Conservation (phyloP, 306 rosid genomes). For the Quercus engelmannii region DNA sequence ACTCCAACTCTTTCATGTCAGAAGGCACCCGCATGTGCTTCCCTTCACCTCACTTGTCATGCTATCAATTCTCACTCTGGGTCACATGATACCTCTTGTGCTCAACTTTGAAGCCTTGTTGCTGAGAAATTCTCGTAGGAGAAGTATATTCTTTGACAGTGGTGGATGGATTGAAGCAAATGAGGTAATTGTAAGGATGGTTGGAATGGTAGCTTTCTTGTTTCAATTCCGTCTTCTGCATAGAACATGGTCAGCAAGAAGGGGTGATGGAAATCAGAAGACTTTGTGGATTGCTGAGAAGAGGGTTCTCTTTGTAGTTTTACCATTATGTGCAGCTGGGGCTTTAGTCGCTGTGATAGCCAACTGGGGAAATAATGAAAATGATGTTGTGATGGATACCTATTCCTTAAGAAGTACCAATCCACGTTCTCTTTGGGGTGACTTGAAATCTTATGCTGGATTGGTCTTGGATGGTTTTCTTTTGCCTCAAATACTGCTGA, state of each 20-base stretch:
- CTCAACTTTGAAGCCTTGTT: constrained; percentile 60
- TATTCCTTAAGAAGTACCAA: neutral
- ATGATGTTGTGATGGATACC: neutral
- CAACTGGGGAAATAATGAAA: constrained; percentile 10
- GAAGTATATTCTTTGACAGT: constrained; percentile 21
- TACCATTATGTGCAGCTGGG: constrained; percentile 35
- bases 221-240: constrained; percentile 52
- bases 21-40: constrained; percentile 33
- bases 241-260: constrained; percentile 50
- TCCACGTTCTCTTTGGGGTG: constrained; percentile 30
- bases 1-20: constrained; percentile 53
- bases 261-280: constrained; percentile 12
- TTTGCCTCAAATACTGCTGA: too few species aligned
- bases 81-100: constrained; percentile 50
- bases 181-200: constrained; percentile 42
- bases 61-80: constrained; percentile 36
- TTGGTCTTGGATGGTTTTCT: neutral
- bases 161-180: constrained; percentile 54
- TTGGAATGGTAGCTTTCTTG: constrained; percentile 52
- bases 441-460: constrained; percentile 37
- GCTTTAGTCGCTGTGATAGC: constrained; percentile 26
- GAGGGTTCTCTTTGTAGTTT: constrained; percentile 23
- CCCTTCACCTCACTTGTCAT: constrained; percentile 40
- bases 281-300: constrained; percentile 43
- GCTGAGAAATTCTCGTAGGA: constrained; percentile 12